Base-by-base conservation (phyloP, 2,329 filamentous ascomycete genomes). In the Xylaria sp. region DNA sequence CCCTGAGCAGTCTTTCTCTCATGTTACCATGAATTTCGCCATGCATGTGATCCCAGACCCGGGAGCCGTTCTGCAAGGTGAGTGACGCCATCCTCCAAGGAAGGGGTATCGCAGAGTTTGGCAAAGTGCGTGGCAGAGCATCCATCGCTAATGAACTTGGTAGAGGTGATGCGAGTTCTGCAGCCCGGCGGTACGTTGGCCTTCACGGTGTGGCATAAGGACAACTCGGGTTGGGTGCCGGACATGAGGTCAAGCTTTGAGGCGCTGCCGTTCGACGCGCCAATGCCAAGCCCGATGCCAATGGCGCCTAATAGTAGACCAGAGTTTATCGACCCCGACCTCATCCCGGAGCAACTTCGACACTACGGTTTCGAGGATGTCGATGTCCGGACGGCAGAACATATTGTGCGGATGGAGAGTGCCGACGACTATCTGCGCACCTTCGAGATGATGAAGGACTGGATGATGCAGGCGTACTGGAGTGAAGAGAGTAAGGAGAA, bases 11-110 rank as follows among this genome's bases (percentile, higher is more conserved):
- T 77, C 78, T 0, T 84, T 81, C 67, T 82, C 77, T 1, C 82
- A 86, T 70, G 73, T 84, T 31, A 80, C 82, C 10, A 73, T 83
- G 42, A 81, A 80, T n/a, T 81, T 86, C 63, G 83, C 80, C 0
- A 79, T 85, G 53, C 83, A 85, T 69, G 63, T 83, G 2, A 80
- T 85, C 15, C 81, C 83, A 0, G 70, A 82, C 25, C 79, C 83
- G 0, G 74, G 79, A 5, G 73, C 68, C 7, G 80, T 78, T 4
- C 68, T 81, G 54, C 72, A 74, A 71, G 79, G 80, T 81, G 71
- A 57, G 69, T 64, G 10, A 42, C 25, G 6, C 17, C 25, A 20
- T 13, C 4, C 31, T 17, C 9, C 22, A 9, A 5, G 5, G 9
- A 42, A 38, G 27, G n/a, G 31, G 9, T 39, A 6, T 39, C 15